Base-by-base conservation (phyloP, 139 green algal species). In the Chlorella sp. region DNA sequence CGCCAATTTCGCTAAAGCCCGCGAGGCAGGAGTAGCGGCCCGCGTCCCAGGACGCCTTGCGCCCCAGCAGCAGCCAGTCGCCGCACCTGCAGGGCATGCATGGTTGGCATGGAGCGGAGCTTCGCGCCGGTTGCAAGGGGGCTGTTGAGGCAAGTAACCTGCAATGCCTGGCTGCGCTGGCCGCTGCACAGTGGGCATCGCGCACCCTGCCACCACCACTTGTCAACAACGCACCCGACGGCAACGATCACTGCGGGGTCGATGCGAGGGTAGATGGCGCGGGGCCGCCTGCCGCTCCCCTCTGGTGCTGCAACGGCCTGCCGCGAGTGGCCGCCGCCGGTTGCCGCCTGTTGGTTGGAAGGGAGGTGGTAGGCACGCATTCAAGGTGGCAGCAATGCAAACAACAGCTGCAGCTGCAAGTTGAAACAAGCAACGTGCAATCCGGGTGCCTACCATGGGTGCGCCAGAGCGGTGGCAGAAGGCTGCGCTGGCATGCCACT, bases 191-290 rank as follows among this genome's bases (percentile, higher is more conserved):
- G 19, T 0, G 4, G 34, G 40, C 11, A 32, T 11, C 19, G 62
- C 62, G 28, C 62, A 3, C 5, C 2, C 20, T 36, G 69, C 40
- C 20, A 16, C 20, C 11, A 38, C 3, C 11, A 43, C 11, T n/a
- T 3, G 30, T 43, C 9, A 14, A 43, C 65, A 43, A n/a, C 72
- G 36, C 83, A 26, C 73, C 86, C 5, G 82, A 94, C 90, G 2
- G 94, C 83, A 73, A 91, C 93, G 69, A 98, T 96, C 46, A 95
- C 90, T 3, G 94, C 94, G 2, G 95, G 95, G 87, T 97, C 94
- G 2, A 97, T 86, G 28, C 93, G 86, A 2, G 95, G 92, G 80
- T 93, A 96, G 34, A 90, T 36, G 1, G 77, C 41, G 60, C 44
- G 60, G 4, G 38, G 64, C 26, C 80, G 77, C n/a, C 80, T n/a